Evolutionary conservation across 805 yeast species (phyloP).

Genomic region (Starmera amethionina): DNA sequence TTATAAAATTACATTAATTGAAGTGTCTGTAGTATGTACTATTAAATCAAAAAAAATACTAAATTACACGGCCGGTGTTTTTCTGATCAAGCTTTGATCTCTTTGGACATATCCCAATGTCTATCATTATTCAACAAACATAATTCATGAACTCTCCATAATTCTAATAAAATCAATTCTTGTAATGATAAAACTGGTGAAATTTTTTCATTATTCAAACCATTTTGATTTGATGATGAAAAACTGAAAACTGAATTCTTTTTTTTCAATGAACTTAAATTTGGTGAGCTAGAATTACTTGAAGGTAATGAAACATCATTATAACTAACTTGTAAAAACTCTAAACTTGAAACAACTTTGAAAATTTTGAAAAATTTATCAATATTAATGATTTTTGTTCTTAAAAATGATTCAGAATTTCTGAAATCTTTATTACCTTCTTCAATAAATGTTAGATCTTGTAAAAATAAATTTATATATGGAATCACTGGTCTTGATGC

Average conservation of each 20-base stretch:
- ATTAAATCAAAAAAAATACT: no score
- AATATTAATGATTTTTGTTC: conserved; percentile 49
- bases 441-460: conserved; percentile 70
- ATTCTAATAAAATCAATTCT: conserved; percentile 52
- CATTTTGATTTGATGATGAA: neutral
- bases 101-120: conserved; percentile 62
- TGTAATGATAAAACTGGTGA: conserved; percentile 26
- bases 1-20: no score
- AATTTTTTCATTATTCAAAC: conserved; percentile 17
- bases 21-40: no score
- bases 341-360: conserved; percentile 54
- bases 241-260: conserved; percentile 16
- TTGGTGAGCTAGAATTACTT: conserved; percentile 4
- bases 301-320: conserved; percentile 7
- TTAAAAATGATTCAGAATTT: conserved; percentile 40
- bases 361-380: conserved; percentile 67
- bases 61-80: no score
- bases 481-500: conserved; percentile 58
- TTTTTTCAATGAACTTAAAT: conserved; percentile 6
- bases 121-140: conserved; percentile 55
- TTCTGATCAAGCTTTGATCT: neutral
- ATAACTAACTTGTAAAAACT: conserved; percentile 58
- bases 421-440: conserved; percentile 73
- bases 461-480: conserved; percentile 62
- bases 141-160: conserved; percentile 59